phyloP scores from a whole-genome alignment of 129 eudicot species.

The Helichrysum umbraculigerum region DNA sequence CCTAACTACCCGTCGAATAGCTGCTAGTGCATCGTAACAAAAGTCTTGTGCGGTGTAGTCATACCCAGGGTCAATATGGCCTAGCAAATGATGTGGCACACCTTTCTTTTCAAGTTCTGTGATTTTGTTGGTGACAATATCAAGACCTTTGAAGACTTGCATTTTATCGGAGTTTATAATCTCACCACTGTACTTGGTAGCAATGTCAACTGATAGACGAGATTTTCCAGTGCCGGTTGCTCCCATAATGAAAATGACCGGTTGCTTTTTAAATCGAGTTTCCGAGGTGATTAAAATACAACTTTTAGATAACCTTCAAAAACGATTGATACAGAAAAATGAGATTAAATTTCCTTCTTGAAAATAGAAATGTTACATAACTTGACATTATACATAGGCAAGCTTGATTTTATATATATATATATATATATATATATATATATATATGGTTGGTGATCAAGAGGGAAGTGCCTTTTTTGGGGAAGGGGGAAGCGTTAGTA shows the following conservation, averaged over 20 bases:
- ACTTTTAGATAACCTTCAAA: not conserved
- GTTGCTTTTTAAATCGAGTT: conserved; percentile 7
- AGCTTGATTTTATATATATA: not conserved
- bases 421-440: no score
- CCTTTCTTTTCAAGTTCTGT: conserved; percentile 23
- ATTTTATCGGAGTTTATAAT: conserved; percentile 39
- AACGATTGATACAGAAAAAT: not conserved
- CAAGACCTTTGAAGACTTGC: conserved; percentile 38
- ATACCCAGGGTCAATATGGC: conserved; percentile 17
- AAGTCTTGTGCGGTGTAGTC: conserved; percentile 36
- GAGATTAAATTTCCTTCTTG: not conserved
- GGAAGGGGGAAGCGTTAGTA: no score
- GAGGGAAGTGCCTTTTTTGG: no score
- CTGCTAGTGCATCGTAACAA: conserved; percentile 12
- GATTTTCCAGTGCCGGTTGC: conserved; percentile 41
- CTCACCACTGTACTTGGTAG: conserved; percentile 25
- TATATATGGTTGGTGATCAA: no score
- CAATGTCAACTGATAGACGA: conserved; percentile 32
- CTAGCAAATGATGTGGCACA: conserved; percentile 32
- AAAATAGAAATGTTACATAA: not conserved
- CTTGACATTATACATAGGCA: not conserved
- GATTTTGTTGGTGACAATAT: conserved; percentile 40
- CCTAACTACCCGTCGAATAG: not conserved
- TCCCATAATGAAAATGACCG: conserved; percentile 32
- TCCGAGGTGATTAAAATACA: not conserved